Base-by-base conservation (phyloP, 1,284 basidiomycete species). In the Ustilago xerochloae region DNA sequence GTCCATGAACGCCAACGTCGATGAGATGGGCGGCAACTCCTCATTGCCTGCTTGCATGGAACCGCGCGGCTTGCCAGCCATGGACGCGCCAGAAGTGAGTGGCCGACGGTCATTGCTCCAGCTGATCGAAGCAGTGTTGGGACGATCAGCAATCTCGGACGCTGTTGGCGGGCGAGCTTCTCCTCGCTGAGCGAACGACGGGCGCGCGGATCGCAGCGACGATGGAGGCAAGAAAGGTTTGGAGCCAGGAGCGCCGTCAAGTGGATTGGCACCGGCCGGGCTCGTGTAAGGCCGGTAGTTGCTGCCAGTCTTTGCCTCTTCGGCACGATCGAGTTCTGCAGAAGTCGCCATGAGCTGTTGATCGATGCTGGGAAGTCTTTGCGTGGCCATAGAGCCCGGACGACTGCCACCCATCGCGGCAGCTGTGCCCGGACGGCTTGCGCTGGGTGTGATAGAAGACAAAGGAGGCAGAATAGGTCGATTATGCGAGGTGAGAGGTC, bases 391-490 rank as follows among this genome's bases (percentile, higher is more conserved):
- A 7, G 63, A 57, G 24, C 59, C 67, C 16, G 57, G 60, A 6
- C 58, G 68, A 38, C 66, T 63, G 10, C 54, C 65, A 9, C 48
- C 57, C 39, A 74, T 18, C 8, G 58, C 57, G n/a, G 63, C 67
- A 36, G 59, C 64, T 13, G 77, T 80, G 35, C 75, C 77, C 3
- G 78, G 77, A 24, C 77, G 65, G 47, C 77, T 79, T 13, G 63
- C 63, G 36, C 66, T 61, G 4, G 72, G 67, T 35, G 72, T 75
- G 52, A 76, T 64, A 26, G 70, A 63, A 15, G 77, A 64, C 28
- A 80, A 48, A 5, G 78, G 78, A n/a, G 78, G 78, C 48, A 80
- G 35, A 10, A 79, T 54, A 16, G 78, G 78, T 3, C 78, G 73
- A 33, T 77, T 78, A 49, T 67, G 64, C 39, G 70, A 62, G 16